Conservation (phyloP, 2,329 filamentous ascomycete species). For the Malbranchea cinnamomea region DNA sequence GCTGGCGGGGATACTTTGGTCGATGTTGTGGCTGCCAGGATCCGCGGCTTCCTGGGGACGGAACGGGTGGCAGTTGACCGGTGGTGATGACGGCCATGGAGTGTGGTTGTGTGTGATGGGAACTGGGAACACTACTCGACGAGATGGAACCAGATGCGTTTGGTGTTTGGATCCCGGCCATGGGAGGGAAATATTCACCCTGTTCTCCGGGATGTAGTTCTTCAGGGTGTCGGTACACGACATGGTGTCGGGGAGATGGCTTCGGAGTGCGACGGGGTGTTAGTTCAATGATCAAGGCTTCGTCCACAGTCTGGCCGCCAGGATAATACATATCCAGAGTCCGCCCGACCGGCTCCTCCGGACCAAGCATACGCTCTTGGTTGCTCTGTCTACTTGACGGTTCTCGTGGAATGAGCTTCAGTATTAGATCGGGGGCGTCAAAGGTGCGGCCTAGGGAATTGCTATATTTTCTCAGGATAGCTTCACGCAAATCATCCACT, state of each 20-base stretch:
- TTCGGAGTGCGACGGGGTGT: slow-evolving; percentile 62
- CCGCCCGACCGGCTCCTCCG: slow-evolving; percentile 68
- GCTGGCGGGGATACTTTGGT: slow-evolving; percentile 49
- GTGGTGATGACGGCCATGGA: slow-evolving; percentile 71
- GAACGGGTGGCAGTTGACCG: slow-evolving; percentile 63
- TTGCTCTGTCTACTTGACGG: slow-evolving; percentile 27
- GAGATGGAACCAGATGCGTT: slow-evolving; percentile 25
- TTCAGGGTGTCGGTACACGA: slow-evolving; percentile 39
- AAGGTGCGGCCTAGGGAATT: slow-evolving; percentile 82
- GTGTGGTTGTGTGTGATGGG: slow-evolving; percentile 33
- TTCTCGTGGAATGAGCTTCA: slow-evolving; percentile 63
- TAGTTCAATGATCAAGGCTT: slow-evolving; percentile 83
- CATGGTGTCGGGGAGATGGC: slow-evolving; percentile 51
- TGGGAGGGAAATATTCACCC: slow-evolving; percentile 73
- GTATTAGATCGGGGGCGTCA: slow-evolving; percentile 75
- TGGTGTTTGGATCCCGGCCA: slow-evolving; percentile 36
- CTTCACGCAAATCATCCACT: slow-evolving; percentile 86
- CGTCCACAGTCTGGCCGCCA: slow-evolving; percentile 72
- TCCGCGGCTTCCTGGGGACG: slow-evolving; percentile 60
- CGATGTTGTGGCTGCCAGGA: slow-evolving; percentile 42
- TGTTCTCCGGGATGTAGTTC: slow-evolving; percentile 52
- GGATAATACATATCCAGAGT: slow-evolving; percentile 74
- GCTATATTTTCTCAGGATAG: slow-evolving; percentile 82
- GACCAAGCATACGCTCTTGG: slow-evolving; percentile 56
- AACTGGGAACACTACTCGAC: slow-evolving; percentile 26